phyloP scores from a whole-genome alignment of 164 flowering plant species.

The Kalanchoe fedtschenkoi region DNA sequence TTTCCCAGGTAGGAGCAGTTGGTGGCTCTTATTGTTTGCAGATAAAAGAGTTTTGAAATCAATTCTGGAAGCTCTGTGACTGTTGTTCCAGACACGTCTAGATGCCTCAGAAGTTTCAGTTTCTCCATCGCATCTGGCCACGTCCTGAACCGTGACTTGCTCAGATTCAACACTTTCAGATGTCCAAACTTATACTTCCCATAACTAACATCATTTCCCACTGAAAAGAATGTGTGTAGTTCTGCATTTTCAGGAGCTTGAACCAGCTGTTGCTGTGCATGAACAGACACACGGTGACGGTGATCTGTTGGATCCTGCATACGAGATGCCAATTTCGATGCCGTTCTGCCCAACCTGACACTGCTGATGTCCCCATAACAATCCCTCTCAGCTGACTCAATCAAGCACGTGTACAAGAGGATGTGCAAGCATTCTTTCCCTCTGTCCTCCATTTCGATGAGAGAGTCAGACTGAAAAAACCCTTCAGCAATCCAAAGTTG shows the following conservation, averaged over 20 bases:
- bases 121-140: conserved; percentile 3
- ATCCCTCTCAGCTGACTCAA: conserved; percentile 4
- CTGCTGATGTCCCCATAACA: background rate
- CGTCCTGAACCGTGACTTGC: background rate
- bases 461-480: background rate
- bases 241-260: background rate
- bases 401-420: background rate
- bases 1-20: background rate
- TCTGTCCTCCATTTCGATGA: background rate
- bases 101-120: conserved; percentile 9
- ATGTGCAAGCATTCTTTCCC: background rate
- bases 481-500: conserved; percentile 8
- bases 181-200: background rate
- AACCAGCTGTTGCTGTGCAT: background rate
- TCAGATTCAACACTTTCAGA: conserved; percentile 1
- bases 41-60: background rate
- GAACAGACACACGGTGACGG: background rate
- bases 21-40: conserved; percentile 10
- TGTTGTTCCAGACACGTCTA: conserved; percentile 7
- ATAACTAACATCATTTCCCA: background rate
- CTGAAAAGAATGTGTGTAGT: conserved; percentile 3
- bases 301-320: background rate
- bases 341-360: background rate
- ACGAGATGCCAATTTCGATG: background rate
- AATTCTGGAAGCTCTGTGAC: conserved; percentile 8